phyloP scores from a whole-genome alignment of 345 rosid genomes.

The Streptanthus diversifolius region DNA sequence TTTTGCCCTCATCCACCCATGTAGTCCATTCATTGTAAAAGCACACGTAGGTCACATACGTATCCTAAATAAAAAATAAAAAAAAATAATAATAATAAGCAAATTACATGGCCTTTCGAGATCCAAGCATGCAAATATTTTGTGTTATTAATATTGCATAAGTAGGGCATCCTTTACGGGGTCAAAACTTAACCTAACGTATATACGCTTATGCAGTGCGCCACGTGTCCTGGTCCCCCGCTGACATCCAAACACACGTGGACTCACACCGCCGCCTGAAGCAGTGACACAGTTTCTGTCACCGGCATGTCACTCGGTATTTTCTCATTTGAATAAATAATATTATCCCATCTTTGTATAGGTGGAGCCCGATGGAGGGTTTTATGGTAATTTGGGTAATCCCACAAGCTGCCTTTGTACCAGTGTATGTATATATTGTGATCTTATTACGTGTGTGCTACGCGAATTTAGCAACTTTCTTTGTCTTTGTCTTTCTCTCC shows the following conservation, averaged over 20 bases:
- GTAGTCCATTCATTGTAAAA: neutral
- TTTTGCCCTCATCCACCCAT: neutral
- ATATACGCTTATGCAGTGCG: neutral
- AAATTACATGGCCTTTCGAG: neutral
- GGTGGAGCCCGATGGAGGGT: slow-evolving; percentile 30
- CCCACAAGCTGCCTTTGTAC: no score
- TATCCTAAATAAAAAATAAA: no score
- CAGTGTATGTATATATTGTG: neutral
- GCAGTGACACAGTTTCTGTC: slow-evolving; percentile 25
- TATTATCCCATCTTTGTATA: slow-evolving; percentile 12
- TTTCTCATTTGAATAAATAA: neutral
- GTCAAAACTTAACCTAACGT: neutral
- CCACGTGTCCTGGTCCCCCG: slow-evolving; percentile 10
- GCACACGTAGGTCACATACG: slow-evolving; percentile 12
- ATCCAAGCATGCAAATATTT: slow-evolving; percentile 9
- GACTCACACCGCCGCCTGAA: slow-evolving; percentile 21
- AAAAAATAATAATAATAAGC: no score
- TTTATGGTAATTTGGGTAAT: slow-evolving; percentile 8
- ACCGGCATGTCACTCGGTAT: slow-evolving; percentile 8
- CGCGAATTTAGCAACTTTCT: slow-evolving; percentile 48
- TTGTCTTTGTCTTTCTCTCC: neutral
- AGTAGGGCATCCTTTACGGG: neutral
- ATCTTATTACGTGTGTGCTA: slow-evolving; percentile 67
- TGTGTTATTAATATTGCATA: neutral
- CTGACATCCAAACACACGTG: slow-evolving; percentile 17